These are phyloP conservation scores for Puccinia hordei DNA, from an alignment of 1,284 basidiomycete genomes.

Conservation along the genomic window DNA sequence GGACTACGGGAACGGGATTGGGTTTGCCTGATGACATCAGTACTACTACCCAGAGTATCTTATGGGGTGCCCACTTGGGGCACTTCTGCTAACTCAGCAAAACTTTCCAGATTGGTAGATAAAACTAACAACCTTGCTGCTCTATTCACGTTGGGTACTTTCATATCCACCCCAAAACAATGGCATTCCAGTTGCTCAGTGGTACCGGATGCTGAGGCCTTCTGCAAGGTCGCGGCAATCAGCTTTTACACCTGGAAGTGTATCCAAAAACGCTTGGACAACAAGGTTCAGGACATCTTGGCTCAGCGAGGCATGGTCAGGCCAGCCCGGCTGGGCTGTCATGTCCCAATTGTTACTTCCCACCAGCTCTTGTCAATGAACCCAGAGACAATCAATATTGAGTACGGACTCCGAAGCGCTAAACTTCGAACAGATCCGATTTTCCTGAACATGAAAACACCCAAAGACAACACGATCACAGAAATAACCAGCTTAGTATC, in stretches of 20 bases:
- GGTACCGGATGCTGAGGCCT: neutral
- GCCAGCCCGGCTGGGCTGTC: neutral
- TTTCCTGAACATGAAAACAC: neutral
- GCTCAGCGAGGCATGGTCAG: neutral
- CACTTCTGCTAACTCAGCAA: neutral
- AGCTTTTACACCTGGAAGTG: neutral
- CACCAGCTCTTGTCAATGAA: neutral
- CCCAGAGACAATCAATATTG: neutral
- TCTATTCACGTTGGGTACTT: neutral
- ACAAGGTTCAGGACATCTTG: neutral
- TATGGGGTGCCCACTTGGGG: neutral
- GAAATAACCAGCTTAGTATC: neutral
- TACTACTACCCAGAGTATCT: neutral
- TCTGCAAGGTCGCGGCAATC: neutral
- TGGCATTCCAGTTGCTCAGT: neutral
- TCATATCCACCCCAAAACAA: neutral
- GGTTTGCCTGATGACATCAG: neutral
- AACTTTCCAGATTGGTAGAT: neutral
- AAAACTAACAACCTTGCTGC: neutral
- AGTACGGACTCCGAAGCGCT: too few relatives aligned
- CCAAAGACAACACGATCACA: neutral
- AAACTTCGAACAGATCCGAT: too few relatives aligned
- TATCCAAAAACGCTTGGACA: too few relatives aligned
- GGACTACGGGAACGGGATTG: neutral
- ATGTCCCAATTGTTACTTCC: neutral